Percentiles rank a stretch among this genome's conserved stretches.
phyloP scores from a whole-genome alignment of 176 grass and related monocot genomes.

The Aegilops tauschii region DNA sequence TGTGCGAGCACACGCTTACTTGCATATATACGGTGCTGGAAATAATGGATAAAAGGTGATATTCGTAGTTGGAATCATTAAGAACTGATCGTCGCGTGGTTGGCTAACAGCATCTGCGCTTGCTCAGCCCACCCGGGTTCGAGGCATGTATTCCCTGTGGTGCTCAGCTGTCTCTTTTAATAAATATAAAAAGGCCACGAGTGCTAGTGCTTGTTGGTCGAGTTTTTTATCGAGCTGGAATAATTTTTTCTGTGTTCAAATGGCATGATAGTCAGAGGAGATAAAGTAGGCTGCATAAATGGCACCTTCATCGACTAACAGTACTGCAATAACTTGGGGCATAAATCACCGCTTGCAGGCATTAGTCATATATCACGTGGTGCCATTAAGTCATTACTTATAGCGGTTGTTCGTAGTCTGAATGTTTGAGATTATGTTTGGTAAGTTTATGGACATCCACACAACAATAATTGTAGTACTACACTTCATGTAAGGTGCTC shows the following conservation, averaged over 20 bases:
- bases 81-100: neutral
- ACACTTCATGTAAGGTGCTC: too few species aligned
- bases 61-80: neutral
- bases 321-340: neutral
- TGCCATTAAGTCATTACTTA: neutral
- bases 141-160: neutral
- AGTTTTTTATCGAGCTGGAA: neutral
- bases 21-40: neutral
- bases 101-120: neutral
- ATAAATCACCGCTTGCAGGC: neutral
- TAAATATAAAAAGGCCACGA: neutral
- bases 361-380: neutral
- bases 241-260: neutral
- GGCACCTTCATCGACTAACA: neutral
- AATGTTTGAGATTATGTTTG: neutral
- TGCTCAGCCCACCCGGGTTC: neutral
- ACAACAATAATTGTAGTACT: neutral
- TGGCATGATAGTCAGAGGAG: too few species aligned
- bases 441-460: neutral
- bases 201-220: neutral
- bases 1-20: neutral
- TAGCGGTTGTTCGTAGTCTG: neutral
- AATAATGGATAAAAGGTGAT: neutral
- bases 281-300: neutral
- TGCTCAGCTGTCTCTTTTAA: neutral